Base-by-base conservation (phyloP, 495 filamentous ascomycete species). In the Jackrogersella minutella region DNA sequence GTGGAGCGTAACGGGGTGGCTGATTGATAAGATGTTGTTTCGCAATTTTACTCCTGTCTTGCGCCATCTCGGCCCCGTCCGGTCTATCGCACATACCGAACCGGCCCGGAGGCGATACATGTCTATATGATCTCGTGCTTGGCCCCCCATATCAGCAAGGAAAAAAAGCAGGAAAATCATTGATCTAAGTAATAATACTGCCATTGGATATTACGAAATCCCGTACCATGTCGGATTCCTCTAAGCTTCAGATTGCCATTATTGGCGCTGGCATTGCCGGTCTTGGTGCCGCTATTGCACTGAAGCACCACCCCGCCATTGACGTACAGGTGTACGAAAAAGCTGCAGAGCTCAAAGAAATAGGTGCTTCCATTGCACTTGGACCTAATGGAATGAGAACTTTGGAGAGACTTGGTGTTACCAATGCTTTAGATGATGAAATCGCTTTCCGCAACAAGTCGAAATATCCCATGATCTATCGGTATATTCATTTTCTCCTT, bases 351-450 rank as follows among this genome's bases (percentile, higher is more conserved):
- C 74, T 83, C 5, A 62, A 66, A 30, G 81, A 84, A 51, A 83
- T 84, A 36, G 80, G 80, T 7, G 82, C 80, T 0, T 81, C 79
- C 24, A 82, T 84, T 58, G 80, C 82, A 6, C 71, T 85, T 6
- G 80, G 81, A 41, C 80, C 80, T 16, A 84, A 84, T 77, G 82
- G 81, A 11, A 76, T 85, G 72, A 74, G 81, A 39, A 81, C 82
- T 2, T 66, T 84, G 36, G 76, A 83, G 34, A 78, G 73, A 43
- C 75, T 82, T 10, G 81, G 80, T 4, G 76, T 82, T 1, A 19
- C 74, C 14, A 76, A 78, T 50, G 77, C 75, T 1, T 72, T 83
- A 16, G 68, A 68, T 1, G 79, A 80, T 33, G 74, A 79, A 71
- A 74, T 76, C 56, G 77, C 26, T 66, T 82, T 65, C 71, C 77